Evolutionary conservation across 2,329 filamentous ascomycete genomes (phyloP), one percentile per base, ranked within the genome.

Genomic region (Epichloe baconii): DNA sequence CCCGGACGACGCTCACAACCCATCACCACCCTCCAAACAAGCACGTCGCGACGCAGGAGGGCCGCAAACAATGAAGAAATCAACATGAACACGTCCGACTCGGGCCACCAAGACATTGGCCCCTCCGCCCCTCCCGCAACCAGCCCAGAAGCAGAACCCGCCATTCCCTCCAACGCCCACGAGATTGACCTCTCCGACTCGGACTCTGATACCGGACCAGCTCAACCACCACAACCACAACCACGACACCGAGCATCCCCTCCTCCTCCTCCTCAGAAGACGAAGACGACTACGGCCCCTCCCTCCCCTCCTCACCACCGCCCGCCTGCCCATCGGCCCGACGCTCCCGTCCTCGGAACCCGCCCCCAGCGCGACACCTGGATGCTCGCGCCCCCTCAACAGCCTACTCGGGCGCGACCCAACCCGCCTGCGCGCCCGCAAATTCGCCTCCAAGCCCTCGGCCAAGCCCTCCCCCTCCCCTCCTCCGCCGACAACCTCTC

Each of bases 391-490:
- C 86, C 86, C 71, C 21, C 61, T 74, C 68, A 68, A 63, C 72
- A 62, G 72, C 70, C 69, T 63, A 78, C 58, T 78, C 56, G 69
- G 86, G 71, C 86, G 71, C 58, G 90, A 96, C 67, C 88, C 91
- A 1, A 91, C 88, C 4, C 90, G 90, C 66, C 73, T 91, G 53
- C 82, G 84, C 59, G 83, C 81, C 56, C 83, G 88, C 54, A 89
- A 87, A 57, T 97, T 96, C 71, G 82, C 88, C 48, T 85, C 85
- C 38, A 77, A 78, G 4, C 70, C 69, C 3, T 62, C 64, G 4
- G 59, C 64, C 1, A 50, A 58, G 0, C 54, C 59, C 10, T 58
- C 23, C 6, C 23, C 23, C 4, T 1, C 6, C 23, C 23, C 4
- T 1, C 21, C 21, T 5, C 4, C 4, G 0, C 21, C 4, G 57